Conservation (phyloP, 1,284 basidiomycete species). For the Golubevia pallescens region DNA sequence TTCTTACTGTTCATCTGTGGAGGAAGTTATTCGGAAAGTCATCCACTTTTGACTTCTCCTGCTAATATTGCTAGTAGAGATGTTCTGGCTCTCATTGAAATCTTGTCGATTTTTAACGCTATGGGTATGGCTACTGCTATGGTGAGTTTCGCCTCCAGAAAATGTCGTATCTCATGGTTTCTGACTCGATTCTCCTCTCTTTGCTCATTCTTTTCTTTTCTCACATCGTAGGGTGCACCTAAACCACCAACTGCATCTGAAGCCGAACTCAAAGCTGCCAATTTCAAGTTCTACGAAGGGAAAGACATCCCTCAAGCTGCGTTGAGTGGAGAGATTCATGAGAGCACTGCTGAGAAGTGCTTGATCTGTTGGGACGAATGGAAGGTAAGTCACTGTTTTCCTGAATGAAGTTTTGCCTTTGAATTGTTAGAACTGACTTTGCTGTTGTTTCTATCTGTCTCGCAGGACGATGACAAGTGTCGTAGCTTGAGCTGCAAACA, state of each 20-base stretch:
- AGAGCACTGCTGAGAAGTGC: conserved; percentile 53
- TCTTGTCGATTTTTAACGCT: conserved; percentile 2
- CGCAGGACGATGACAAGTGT: conserved; percentile 38
- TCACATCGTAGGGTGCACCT: conserved; percentile 42
- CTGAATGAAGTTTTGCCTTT: background rate
- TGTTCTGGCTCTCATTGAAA: conserved; percentile 57
- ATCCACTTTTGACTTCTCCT: conserved; percentile 48
- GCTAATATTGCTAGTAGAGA: conserved; percentile 47
- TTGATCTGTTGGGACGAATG: conserved; percentile 57
- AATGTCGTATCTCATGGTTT: conserved; percentile 2
- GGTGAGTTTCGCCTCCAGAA: background rate
- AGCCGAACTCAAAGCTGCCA: conserved; percentile 44
- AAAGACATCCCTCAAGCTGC: conserved; percentile 23
- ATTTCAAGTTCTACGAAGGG: conserved; percentile 28
- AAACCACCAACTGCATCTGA: conserved; percentile 47
- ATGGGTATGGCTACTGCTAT: background rate
- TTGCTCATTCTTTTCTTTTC: conserved; percentile 21
- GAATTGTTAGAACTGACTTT: too few relatives aligned
- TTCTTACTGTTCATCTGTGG: conserved; percentile 60
- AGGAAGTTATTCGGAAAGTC: conserved; percentile 47
- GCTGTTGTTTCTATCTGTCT: background rate
- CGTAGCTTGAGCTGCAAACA: conserved; percentile 47
- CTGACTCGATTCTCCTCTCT: background rate
- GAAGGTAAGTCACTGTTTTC: conserved; percentile 10
- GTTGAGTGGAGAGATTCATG: conserved; percentile 33